Evolutionary conservation across 352 stramenopile genomes (phyloP).

Genomic region (Phytophthora tubulina): DNA sequence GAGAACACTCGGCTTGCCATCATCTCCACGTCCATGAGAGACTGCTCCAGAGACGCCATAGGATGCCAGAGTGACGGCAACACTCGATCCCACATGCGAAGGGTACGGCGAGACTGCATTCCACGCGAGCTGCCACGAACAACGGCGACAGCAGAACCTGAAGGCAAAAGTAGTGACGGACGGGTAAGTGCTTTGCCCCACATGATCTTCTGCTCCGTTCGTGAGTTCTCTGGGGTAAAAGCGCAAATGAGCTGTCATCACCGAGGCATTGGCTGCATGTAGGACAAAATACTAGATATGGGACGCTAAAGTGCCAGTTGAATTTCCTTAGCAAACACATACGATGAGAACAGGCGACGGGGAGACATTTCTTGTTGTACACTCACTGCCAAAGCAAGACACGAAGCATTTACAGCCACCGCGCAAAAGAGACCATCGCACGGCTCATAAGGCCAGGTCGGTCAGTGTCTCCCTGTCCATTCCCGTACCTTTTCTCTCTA

Average conservation of each 20-base stretch:
- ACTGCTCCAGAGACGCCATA: constrained; percentile 69
- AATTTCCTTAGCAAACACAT: constrained; percentile 43
- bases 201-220: constrained; percentile 13
- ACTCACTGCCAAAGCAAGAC: constrained; percentile 29
- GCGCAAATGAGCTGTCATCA: constrained; percentile 22
- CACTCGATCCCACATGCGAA: constrained; percentile 60
- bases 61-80: constrained; percentile 59
- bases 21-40: constrained; percentile 67
- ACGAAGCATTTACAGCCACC: constrained; percentile 34
- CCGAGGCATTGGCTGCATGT: not conserved
- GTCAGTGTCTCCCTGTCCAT: constrained; percentile 24
- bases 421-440: constrained; percentile 27
- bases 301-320: constrained; percentile 42
- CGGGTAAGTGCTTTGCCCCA: constrained; percentile 15
- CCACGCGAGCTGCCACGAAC: constrained; percentile 7
- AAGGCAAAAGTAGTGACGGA: not conserved
- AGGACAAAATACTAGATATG: constrained; percentile 12
- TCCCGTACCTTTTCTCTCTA: constrained; percentile 38
- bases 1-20: constrained; percentile 46
- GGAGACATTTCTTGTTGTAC: constrained; percentile 33
- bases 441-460: constrained; percentile 36
- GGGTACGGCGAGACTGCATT: constrained; percentile 35
- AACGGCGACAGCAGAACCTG: not conserved
- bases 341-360: constrained; percentile 30
- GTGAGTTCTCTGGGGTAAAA: constrained; percentile 12